Base-by-base conservation (phyloP, 177 flowering plant species). In the Vitis hybrid region DNA sequence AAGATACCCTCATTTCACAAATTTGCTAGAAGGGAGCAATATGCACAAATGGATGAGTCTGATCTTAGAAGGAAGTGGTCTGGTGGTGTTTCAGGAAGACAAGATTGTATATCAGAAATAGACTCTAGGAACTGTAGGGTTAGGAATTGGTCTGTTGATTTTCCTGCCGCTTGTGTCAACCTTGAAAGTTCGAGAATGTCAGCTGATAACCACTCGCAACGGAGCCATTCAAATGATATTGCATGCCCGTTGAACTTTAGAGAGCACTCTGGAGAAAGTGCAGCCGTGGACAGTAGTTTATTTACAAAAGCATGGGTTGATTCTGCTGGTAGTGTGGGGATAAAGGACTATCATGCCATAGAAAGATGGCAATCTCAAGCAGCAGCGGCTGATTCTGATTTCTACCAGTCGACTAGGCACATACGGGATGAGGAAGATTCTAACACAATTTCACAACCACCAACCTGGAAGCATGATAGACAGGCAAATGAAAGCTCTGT, bases 311-410 rank as follows among this genome's bases (percentile, higher is more conserved):
- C 98, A 55, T 96, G 99, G 99, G 93, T 96, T 74, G 92, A 94
- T 76, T 82, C 91, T 76, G 86, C 85, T 60, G 95, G 95, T 64
- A 85, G 87, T 71, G 91, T 70, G 66, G 97, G 92, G 56, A 80
- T 88, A 65, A 96, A 94, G 75, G 98, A 96, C 75, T 85, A 81
- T 77, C 89, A 81, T 79, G 99, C 91, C 66, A 94, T 94, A 74
- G 99, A 96, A 65, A 92, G 95, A 81, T 96, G 98, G 99, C 98
- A 91, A 71, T 88, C 89, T 61, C 99, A 96, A 82, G 97, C 99
- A 18, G 91, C 91, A 44, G 97, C 94, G 33, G 95, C 90, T 65
- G 89, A 81, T 84, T 72, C 86, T 67, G 88, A 86, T 64, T 90
- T 82, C 79, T 85, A 53, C 69, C 75, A 80, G 72, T 77, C 76